Conservation (phyloP, 2,329 filamentous ascomycete species). For the Alternaria dauci region DNA sequence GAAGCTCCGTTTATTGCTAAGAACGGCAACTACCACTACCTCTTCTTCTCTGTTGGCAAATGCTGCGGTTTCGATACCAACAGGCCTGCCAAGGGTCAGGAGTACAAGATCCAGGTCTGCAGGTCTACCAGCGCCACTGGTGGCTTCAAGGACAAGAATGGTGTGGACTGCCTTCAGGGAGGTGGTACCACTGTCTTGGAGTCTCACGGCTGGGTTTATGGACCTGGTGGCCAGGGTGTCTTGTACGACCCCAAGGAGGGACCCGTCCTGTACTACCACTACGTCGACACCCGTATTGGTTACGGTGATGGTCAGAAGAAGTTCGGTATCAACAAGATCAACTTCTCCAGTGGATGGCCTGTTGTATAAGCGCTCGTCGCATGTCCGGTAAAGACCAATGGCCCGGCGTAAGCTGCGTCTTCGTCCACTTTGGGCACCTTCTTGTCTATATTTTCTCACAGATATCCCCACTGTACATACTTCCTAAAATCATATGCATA, state of each 20-base stretch:
- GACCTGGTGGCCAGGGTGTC: constrained; percentile 71
- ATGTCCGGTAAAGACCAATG: neutral
- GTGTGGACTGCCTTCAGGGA: constrained; percentile 61
- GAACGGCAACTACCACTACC: constrained; percentile 66
- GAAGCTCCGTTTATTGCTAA: constrained; percentile 67
- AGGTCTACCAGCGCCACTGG: constrained; percentile 62
- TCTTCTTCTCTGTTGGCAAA: constrained; percentile 68
- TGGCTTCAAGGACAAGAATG: constrained; percentile 65
- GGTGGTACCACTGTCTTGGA: constrained; percentile 70
- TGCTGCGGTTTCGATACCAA: constrained; percentile 68
- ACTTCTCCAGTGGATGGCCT: constrained; percentile 62
- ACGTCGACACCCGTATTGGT: constrained; percentile 64
- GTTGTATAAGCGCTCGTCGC: constrained; percentile 35
- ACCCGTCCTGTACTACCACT: constrained; percentile 70
- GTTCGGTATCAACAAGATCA: constrained; percentile 62
- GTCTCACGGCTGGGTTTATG: constrained; percentile 68
- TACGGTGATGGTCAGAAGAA: constrained; percentile 61
- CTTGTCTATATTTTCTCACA: neutral
- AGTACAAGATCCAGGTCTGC: constrained; percentile 73
- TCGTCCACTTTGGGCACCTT: neutral
- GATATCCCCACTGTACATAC: neutral
- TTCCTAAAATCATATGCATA: neutral
- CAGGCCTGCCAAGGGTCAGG: constrained; percentile 63
- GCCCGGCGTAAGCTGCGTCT: neutral
- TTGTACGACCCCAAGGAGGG: constrained; percentile 60